Evolutionary conservation across 2,329 filamentous ascomycete species (phyloP), one percentile per base, ranked within the genome.

Genomic region (Phialemoniopsis sp.): DNA sequence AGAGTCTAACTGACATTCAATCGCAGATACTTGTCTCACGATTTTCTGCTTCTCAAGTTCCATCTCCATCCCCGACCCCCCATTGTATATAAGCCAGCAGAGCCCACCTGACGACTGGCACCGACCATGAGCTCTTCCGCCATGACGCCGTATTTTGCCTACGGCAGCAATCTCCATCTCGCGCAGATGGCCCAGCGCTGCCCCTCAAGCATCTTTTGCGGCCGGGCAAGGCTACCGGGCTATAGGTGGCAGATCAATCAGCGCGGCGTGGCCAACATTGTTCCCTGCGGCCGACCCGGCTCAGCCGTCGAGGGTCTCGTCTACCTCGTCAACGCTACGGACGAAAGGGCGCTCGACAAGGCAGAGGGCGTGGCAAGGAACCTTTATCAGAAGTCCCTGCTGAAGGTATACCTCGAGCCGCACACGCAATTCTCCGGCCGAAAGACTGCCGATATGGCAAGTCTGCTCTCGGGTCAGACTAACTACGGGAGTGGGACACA

Each of bases 161-260:
- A 69, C 39, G 68, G 67, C 34, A 69, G 65, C 49, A 72, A 71
- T 47, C 56, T 71, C 33, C 62, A 60, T 46, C 52, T 67, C 40
- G 54, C 57, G 38, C 67, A 71, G 53, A 72, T 72, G 67, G 60
- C 59, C 43, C 46, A 48, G 15, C 57, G 66, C 42, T 72, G 68
- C 38, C 68, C 67, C 15, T 55, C 56, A 16, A 66, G 63, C 51
- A 55, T 47, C 17, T 62, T 60, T 46, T 53, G 67, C 43, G 67
- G 67, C 5, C 51, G 53, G 12, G 68, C 57, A 15, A 53, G 59
- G 10, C 55, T 72, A n/a, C 44, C 48, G 16, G 55, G 62, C 43
- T 60, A 64, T 46, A 54, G 58, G 26, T 71, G 67, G 61, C 65
- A 68, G 49, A 70, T 72, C 58, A 72, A 71, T 50, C 55, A 68